Evolutionary conservation across 352 stramenopile species (phyloP).

Genomic region (Lagenidium giganteum): DNA sequence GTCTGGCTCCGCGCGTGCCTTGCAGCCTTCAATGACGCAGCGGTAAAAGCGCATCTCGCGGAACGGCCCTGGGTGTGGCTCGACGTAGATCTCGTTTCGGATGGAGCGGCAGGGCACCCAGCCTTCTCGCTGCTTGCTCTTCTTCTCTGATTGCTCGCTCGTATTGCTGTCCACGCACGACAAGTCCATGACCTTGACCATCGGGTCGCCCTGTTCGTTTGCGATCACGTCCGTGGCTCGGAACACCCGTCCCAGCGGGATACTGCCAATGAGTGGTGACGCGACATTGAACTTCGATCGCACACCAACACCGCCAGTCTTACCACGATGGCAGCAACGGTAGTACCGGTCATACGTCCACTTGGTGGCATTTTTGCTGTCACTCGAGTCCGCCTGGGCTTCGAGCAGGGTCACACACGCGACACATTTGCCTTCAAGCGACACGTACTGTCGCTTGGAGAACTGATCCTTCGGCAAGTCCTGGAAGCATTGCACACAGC

Average conservation of each 20-base stretch:
- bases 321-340: constrained; percentile 45
- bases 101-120: constrained; percentile 53
- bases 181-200: constrained; percentile 43
- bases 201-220: constrained; percentile 57
- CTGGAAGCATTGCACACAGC: constrained; percentile 58
- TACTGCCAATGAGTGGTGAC: constrained; percentile 38
- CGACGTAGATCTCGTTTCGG: constrained; percentile 52
- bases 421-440: constrained; percentile 45
- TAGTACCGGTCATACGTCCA: constrained; percentile 54
- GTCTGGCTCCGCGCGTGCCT: constrained; percentile 33
- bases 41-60: constrained; percentile 25
- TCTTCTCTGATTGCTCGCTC: too few species aligned
- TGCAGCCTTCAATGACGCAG: constrained; percentile 60
- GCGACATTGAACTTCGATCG: constrained; percentile 54
- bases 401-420: constrained; percentile 38
- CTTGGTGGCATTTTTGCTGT: constrained; percentile 27
- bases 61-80: constrained; percentile 36
- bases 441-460: constrained; percentile 51
- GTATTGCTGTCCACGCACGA: constrained; percentile 20
- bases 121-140: constrained; percentile 15
- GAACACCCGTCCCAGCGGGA: constrained; percentile 53
- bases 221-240: constrained; percentile 34
- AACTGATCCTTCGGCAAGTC: constrained; percentile 37
- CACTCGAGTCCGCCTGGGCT: constrained; percentile 8
- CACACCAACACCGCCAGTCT: constrained; percentile 44